A percentile compares a stretch with the other conserved stretches of the same genome.
Conservation (phyloP, 441 rosid genomes). For the Hura crepitans region DNA sequence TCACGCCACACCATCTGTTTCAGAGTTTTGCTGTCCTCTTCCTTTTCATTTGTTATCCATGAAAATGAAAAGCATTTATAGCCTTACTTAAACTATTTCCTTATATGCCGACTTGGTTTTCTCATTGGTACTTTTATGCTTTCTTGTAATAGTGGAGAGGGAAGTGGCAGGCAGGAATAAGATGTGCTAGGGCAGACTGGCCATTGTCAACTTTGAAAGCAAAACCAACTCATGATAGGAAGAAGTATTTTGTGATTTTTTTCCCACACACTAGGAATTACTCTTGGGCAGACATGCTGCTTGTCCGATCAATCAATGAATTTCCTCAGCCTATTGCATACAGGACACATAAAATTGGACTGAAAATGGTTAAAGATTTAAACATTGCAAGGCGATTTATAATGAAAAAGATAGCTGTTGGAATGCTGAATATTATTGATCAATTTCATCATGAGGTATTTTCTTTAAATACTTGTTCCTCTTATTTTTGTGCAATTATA, state of each 20-base stretch:
- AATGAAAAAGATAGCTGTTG: conserved; percentile 81
- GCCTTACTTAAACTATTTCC: neutral
- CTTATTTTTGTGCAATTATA: conserved; percentile 6
- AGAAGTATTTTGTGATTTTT: conserved; percentile 81
- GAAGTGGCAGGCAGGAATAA: conserved; percentile 94
- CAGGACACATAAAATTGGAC: conserved; percentile 66
- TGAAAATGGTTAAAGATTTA: conserved; percentile 83
- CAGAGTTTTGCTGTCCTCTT: neutral
- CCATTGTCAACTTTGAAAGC: conserved; percentile 87
- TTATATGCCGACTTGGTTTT: conserved; percentile 18
- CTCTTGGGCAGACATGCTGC: conserved; percentile 98
- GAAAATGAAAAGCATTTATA: neutral
- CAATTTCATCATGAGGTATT: conserved; percentile 78
- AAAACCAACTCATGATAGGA: conserved; percentile 90
- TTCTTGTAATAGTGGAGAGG: conserved; percentile 88
- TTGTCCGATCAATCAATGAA: conserved; percentile 67
- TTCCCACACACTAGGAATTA: conserved; percentile 93
- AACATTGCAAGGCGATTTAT: conserved; percentile 73
- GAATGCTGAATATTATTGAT: conserved; percentile 82
- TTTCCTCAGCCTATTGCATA: conserved; percentile 88
- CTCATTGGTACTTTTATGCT: conserved; percentile 24
- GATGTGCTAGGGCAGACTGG: conserved; percentile 93
- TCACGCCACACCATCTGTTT: neutral
- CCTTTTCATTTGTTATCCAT: neutral
- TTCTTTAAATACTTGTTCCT: conserved; percentile 8